A percentile compares a stretch with the other conserved stretches of the same genome.
These are phyloP conservation scores for Annulohypoxylon maeteangense DNA, from an alignment of 495 filamentous ascomycete genomes.

Conservation along the genomic window DNA sequence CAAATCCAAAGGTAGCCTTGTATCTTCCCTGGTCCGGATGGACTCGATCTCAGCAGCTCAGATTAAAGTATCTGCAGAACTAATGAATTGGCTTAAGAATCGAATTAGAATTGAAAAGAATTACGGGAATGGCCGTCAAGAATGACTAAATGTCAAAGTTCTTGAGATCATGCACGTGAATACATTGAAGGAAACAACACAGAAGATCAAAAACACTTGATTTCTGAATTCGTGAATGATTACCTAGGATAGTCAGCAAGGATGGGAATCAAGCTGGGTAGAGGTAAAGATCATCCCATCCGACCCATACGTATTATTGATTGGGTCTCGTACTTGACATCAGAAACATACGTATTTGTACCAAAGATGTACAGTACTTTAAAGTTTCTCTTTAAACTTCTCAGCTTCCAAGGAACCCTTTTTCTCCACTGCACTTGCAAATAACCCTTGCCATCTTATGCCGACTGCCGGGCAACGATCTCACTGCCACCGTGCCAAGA, in stretches of 20 bases:
- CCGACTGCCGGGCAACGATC: slow-evolving; percentile 41
- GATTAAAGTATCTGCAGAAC: slow-evolving; percentile 22
- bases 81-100: slow-evolving; percentile 1
- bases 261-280: slow-evolving; percentile 28
- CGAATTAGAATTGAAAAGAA: slow-evolving; percentile 1
- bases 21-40: background rate
- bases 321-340: slow-evolving; percentile 25
- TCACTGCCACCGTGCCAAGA: slow-evolving; percentile 40
- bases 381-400: slow-evolving; percentile 21
- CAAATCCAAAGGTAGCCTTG: background rate
- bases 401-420: slow-evolving; percentile 16
- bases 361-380: slow-evolving; percentile 28
- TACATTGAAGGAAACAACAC: slow-evolving; percentile 5
- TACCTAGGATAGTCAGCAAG: slow-evolving; percentile 12
- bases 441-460: slow-evolving; percentile 24
- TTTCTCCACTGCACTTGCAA: slow-evolving; percentile 11
- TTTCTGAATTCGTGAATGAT: slow-evolving; percentile 11
- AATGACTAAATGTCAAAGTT: slow-evolving; percentile 1
- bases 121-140: slow-evolving; percentile 14
- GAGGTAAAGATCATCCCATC: slow-evolving; percentile 21
- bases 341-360: slow-evolving; percentile 17
- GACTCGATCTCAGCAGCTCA: slow-evolving; percentile 10
- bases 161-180: slow-evolving; percentile 25
- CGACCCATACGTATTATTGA: slow-evolving; percentile 19
- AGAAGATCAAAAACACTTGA: slow-evolving; percentile 20